Percentiles rank a stretch among this genome's conserved stretches.
These are phyloP conservation scores for Hanseniaspora sp. DNA, from an alignment of 1,139 yeast genomes.

Conservation along the genomic window DNA sequence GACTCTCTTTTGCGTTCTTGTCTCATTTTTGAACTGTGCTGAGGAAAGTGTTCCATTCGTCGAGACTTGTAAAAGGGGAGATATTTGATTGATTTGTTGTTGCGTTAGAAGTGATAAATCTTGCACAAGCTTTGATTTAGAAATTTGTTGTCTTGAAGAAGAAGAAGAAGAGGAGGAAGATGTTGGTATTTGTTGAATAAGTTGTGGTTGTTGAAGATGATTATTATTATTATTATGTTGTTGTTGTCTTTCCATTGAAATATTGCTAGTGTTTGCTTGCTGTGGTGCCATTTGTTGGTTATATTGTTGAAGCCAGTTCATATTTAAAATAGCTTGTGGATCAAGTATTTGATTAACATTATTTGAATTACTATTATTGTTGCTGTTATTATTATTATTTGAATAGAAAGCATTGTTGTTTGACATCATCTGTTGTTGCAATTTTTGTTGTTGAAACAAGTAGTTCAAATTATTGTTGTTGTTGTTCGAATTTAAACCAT, in stretches of 20 bases:
- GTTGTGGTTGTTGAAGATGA: constrained; percentile 1
- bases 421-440: background rate
- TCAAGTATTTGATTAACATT: background rate
- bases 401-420: background rate
- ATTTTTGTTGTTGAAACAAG: background rate
- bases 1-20: constrained; percentile 30
- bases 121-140: background rate
- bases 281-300: background rate
- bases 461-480: background rate
- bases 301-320: constrained; percentile 2
- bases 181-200: background rate
- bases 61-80: background rate
- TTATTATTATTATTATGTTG: constrained; percentile 4
- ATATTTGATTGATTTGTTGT: constrained; percentile 8
- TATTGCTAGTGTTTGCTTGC: constrained; percentile 8
- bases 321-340: background rate
- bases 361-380: background rate
- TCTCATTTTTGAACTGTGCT: constrained; percentile 25
- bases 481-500: background rate
- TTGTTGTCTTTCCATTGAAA: constrained; percentile 8
- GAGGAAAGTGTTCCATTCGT: constrained; percentile 2
- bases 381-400: background rate
- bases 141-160: background rate
- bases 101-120: constrained; percentile 9
- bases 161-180: background rate